These are phyloP conservation scores for Seminavis robusta DNA, from an alignment of 108 stramenopile genomes.

Conservation along the genomic window DNA sequence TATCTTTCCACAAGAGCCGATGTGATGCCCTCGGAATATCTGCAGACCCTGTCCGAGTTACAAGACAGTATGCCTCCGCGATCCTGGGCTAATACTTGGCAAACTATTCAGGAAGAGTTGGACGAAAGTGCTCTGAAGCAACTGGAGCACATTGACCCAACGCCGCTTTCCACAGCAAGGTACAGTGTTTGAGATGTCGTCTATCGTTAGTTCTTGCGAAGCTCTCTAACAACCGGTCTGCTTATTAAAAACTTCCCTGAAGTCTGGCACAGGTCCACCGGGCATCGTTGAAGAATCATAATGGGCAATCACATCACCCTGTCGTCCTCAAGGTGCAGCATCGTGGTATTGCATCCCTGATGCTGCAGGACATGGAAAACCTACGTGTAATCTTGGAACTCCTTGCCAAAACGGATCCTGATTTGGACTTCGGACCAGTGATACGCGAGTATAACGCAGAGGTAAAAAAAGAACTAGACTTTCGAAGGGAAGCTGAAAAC, in stretches of 20 bases:
- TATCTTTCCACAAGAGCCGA: slow-evolving; percentile 47
- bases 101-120: no score
- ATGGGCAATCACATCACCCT: slow-evolving; percentile 8
- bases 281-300: no score
- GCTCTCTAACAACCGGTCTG: no score
- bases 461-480: slow-evolving; percentile 49
- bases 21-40: slow-evolving; percentile 36
- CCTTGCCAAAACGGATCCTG: slow-evolving; percentile 27
- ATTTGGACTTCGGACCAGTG: slow-evolving; percentile 30
- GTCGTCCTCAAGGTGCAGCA: slow-evolving; percentile 64
- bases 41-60: slow-evolving; percentile 26
- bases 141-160: no score
- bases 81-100: no score
- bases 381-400: slow-evolving; percentile 22
- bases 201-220: no score
- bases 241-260: no score
- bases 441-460: slow-evolving; percentile 39
- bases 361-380: slow-evolving; percentile 46
- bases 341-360: slow-evolving; percentile 24
- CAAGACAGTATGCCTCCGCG: no score
- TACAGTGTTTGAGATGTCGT: no score
- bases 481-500: slow-evolving; percentile 35
- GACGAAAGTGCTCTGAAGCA: no score
- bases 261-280: no score
- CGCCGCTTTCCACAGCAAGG: no score